phyloP scores from a whole-genome alignment of 306 rosid genomes.

The Pueraria montana region DNA sequence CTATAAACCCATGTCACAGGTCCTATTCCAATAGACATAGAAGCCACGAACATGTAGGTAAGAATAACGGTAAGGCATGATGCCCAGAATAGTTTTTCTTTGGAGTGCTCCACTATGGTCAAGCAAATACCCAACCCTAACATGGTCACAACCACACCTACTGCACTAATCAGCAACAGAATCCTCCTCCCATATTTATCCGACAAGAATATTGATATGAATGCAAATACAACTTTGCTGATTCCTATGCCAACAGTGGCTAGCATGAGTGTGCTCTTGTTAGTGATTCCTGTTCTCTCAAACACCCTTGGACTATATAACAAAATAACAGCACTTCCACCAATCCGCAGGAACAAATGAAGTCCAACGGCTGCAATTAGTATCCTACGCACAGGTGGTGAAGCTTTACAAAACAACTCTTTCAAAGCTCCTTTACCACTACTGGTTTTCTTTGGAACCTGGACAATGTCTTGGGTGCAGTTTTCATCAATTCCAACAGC shows the following conservation, averaged over 20 bases:
- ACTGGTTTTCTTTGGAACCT: constrained; percentile 2
- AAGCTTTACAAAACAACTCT: constrained; percentile 56
- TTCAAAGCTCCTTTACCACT: constrained; percentile 57
- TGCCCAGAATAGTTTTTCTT: constrained; percentile 55
- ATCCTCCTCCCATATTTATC: constrained; percentile 43
- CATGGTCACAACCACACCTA: constrained; percentile 52
- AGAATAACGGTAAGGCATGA: constrained; percentile 44
- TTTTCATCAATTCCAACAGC: constrained; percentile 65
- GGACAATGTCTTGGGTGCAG: constrained; percentile 45
- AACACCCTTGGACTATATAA: constrained; percentile 72
- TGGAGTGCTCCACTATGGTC: constrained; percentile 58
- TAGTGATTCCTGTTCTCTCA: constrained; percentile 59
- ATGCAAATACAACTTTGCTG: constrained; percentile 48
- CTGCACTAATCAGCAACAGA: constrained; percentile 56
- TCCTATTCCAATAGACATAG: constrained; percentile 65
- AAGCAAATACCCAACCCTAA: constrained; percentile 55
- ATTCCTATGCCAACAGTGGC: constrained; percentile 71
- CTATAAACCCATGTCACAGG: constrained; percentile 78
- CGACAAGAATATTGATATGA: constrained; percentile 54
- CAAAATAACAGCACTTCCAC: constrained; percentile 63
- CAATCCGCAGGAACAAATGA: constrained; percentile 60
- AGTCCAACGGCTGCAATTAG: constrained; percentile 63
- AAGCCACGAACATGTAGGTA: constrained; percentile 56
- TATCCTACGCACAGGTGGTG: constrained; percentile 64
- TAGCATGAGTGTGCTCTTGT: constrained; percentile 57